phyloP scores from a whole-genome alignment of 2,329 filamentous ascomycete genomes.

The Arachnomyces sp. region DNA sequence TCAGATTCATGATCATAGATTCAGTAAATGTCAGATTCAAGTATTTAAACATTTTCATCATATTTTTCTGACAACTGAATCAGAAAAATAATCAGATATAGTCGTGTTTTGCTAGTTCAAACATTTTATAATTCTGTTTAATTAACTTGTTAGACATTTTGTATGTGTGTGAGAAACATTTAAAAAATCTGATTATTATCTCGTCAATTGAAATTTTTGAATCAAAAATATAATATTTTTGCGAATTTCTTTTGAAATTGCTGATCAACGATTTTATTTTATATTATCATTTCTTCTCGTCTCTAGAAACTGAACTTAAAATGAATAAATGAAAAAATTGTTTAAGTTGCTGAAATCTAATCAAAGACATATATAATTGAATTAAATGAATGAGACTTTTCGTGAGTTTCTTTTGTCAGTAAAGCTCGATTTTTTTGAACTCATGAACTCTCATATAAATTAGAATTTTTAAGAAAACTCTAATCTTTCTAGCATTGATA shows the following conservation, averaged over 20 bases:
- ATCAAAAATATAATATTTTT: constrained; percentile 1
- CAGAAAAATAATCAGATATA: constrained; percentile 1
- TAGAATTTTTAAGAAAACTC: constrained; percentile 1
- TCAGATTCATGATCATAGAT: constrained; percentile 1
- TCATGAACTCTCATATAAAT: constrained; percentile 3
- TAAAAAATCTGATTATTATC: constrained; percentile 1
- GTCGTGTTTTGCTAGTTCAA: not conserved
- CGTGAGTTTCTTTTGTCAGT: not conserved
- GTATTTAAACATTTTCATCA: not conserved
- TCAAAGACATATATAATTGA: not conserved
- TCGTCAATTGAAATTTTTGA: not conserved
- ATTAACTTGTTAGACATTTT: constrained; percentile 1
- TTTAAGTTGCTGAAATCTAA: constrained; percentile 1
- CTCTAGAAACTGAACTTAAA: not conserved
- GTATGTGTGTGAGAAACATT: not conserved
- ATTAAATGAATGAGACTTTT: not conserved
- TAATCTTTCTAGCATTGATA: not conserved
- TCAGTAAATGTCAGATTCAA: not conserved
- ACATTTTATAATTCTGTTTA: not conserved
- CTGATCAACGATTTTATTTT: not conserved
- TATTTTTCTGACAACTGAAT: not conserved
- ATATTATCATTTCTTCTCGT: not conserved
- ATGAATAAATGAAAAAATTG: not conserved
- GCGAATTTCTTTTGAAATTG: not conserved
- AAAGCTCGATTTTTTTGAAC: not conserved